A percentile compares a stretch with the other conserved stretches of the same genome.
phyloP scores from a whole-genome alignment of 208 protist species.

The Porcisia hertigi region DNA sequence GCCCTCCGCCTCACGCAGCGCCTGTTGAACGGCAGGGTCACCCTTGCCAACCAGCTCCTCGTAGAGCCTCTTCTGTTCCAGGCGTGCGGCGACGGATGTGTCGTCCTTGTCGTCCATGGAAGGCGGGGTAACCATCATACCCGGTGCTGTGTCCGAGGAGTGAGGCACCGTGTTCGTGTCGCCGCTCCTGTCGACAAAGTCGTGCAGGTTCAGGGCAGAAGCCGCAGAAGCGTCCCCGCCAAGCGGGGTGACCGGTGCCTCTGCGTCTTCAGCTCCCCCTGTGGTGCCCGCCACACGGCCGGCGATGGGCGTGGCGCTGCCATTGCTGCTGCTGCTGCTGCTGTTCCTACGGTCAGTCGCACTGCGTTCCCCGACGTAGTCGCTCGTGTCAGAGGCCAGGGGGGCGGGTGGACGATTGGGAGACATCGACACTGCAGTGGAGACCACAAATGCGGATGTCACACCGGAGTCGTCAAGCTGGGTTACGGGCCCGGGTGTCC shows the following conservation, averaged over 20 bases:
- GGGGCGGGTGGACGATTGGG: not conserved
- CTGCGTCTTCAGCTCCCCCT: not conserved
- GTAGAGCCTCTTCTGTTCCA: constrained; percentile 27
- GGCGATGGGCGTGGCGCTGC: not conserved
- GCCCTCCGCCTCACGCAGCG: constrained; percentile 42
- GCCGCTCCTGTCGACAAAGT: not conserved
- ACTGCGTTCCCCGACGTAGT: not conserved
- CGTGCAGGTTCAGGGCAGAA: not conserved
- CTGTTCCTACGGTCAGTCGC: not conserved
- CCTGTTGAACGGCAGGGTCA: constrained; percentile 35
- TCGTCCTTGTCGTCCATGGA: not conserved
- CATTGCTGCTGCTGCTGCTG: not conserved
- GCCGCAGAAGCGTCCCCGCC: not conserved
- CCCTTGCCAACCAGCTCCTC: constrained; percentile 30
- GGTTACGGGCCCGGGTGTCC: not conserved
- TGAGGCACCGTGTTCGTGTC: not conserved
- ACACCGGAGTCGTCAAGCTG: not conserved
- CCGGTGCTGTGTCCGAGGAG: not conserved
- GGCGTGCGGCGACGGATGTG: constrained; percentile 1
- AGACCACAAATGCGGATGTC: not conserved
- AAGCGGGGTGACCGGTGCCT: not conserved
- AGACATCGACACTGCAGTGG: not conserved
- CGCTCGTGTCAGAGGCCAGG: not conserved
- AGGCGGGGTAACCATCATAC: not conserved
- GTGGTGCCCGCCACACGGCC: not conserved